Evolutionary conservation across 2,329 filamentous ascomycete genomes (phyloP).

Genomic region (Orbilia quercus): DNA sequence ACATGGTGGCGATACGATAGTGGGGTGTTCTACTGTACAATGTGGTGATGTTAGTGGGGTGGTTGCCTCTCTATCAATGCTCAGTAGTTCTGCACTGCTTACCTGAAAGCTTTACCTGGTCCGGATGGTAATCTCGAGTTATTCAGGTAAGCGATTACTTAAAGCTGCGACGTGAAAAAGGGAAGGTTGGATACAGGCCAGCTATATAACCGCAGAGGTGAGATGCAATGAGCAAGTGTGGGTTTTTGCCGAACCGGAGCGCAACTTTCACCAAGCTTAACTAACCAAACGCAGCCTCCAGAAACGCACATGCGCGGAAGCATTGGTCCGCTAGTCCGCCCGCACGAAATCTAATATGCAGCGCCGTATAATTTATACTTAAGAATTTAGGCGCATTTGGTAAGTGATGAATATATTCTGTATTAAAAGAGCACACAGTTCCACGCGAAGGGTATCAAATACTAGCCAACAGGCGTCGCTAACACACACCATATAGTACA

Average conservation of each 20-base stretch:
- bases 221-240: background rate
- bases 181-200: conserved; percentile 11
- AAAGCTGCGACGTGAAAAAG: background rate
- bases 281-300: background rate
- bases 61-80: background rate
- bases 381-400: background rate
- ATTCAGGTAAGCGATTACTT: background rate
- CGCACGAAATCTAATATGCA: background rate
- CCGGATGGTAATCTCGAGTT: no score
- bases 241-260: conserved; percentile 43
- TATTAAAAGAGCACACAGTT: conserved; percentile 9
- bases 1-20: conserved; percentile 29
- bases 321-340: conserved; percentile 47
- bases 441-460: conserved; percentile 23
- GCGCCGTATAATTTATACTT: no score
- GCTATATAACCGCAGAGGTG: conserved; percentile 22
- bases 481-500: conserved; percentile 20
- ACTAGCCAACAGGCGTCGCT: background rate
- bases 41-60: conserved; percentile 17
- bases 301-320: conserved; percentile 39
- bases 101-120: background rate
- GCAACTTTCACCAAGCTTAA: background rate
- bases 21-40: background rate
- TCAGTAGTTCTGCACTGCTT: no score
- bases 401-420: background rate